phyloP scores from a whole-genome alignment of 345 rosid species.

The Lepidium didymum region DNA sequence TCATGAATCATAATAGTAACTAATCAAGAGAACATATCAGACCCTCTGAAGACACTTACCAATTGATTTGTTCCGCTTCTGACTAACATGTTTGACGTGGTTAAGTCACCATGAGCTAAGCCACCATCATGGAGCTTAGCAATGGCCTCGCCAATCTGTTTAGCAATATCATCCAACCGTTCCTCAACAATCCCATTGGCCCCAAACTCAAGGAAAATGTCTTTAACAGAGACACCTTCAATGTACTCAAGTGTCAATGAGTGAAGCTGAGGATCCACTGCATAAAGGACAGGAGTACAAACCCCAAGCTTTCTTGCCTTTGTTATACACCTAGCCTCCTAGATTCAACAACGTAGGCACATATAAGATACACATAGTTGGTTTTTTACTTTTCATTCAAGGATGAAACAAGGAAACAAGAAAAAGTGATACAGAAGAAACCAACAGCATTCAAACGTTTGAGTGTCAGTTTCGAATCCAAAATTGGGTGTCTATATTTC shows the following conservation, averaged over 20 bases:
- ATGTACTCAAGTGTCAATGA: slow-evolving; percentile 79
- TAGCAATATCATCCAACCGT: slow-evolving; percentile 59
- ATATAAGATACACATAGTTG: not conserved
- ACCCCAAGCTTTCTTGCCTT: slow-evolving; percentile 92
- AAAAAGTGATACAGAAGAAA: not conserved
- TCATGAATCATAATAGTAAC: slow-evolving; percentile 10
- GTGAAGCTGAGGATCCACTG: slow-evolving; percentile 63
- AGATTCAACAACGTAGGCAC: slow-evolving; percentile 16
- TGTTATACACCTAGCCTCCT: slow-evolving; percentile 97
- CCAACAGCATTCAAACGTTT: slow-evolving; percentile 88
- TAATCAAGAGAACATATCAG: not conserved
- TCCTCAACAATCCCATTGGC: slow-evolving; percentile 55
- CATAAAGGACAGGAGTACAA: slow-evolving; percentile 65
- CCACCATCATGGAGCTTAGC: slow-evolving; percentile 96
- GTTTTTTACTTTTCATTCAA: not conserved
- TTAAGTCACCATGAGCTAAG: slow-evolving; percentile 91
- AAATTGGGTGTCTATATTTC: slow-evolving; percentile 85
- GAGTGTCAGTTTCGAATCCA: slow-evolving; percentile 78
- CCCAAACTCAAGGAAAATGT: slow-evolving; percentile 72
- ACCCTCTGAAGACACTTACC: slow-evolving; percentile 29
- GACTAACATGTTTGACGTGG: slow-evolving; percentile 89
- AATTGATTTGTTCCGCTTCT: slow-evolving; percentile 54
- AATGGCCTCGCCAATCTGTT: slow-evolving; percentile 79
- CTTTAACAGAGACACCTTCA: slow-evolving; percentile 77
- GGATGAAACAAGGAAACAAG: not conserved